These are phyloP conservation scores for Rosellinia necatrix DNA, from an alignment of 2,329 filamentous ascomycete genomes.

Conservation along the genomic window DNA sequence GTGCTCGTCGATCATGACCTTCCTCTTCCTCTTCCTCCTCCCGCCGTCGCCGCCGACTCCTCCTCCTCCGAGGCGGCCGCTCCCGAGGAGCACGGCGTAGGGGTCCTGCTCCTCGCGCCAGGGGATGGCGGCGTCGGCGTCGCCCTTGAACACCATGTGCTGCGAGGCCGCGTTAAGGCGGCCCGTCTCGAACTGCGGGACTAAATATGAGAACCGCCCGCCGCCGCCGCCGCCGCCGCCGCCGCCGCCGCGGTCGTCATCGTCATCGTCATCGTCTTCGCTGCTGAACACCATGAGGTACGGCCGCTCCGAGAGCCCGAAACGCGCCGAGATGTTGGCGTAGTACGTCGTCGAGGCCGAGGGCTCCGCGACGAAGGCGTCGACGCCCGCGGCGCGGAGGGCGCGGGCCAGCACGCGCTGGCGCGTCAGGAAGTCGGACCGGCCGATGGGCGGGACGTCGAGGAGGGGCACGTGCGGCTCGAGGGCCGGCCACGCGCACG, in stretches of 20 bases:
- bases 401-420: slow-evolving; percentile 32
- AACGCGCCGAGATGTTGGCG: slow-evolving; percentile 33
- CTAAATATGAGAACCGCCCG: slow-evolving; percentile 37
- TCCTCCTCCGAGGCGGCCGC: neutral
- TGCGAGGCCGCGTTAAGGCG: slow-evolving; percentile 33
- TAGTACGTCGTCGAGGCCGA: slow-evolving; percentile 24
- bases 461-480: slow-evolving; percentile 33
- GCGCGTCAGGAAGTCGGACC: slow-evolving; percentile 36
- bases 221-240: slow-evolving; percentile 29
- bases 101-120: slow-evolving; percentile 38
- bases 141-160: slow-evolving; percentile 37
- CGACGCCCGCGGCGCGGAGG: slow-evolving; percentile 31
- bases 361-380: slow-evolving; percentile 40
- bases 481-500: slow-evolving; percentile 36
- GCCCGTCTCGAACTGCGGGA: slow-evolving; percentile 39
- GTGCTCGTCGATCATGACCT: slow-evolving; percentile 40
- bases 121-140: slow-evolving; percentile 33
- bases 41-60: slow-evolving; percentile 9
- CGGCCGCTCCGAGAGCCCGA: slow-evolving; percentile 38
- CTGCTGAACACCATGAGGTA: slow-evolving; percentile 36
- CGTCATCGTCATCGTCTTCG: too few relatives aligned
- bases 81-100: slow-evolving; percentile 33
- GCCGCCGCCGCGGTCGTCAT: too few relatives aligned
- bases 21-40: slow-evolving; percentile 28
- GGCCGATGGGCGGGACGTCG: slow-evolving; percentile 33